A percentile compares a stretch with the other conserved stretches of the same genome.
Evolutionary conservation across 176 grass and related monocot species (phyloP).

Genomic region (Raddia distichophylla): DNA sequence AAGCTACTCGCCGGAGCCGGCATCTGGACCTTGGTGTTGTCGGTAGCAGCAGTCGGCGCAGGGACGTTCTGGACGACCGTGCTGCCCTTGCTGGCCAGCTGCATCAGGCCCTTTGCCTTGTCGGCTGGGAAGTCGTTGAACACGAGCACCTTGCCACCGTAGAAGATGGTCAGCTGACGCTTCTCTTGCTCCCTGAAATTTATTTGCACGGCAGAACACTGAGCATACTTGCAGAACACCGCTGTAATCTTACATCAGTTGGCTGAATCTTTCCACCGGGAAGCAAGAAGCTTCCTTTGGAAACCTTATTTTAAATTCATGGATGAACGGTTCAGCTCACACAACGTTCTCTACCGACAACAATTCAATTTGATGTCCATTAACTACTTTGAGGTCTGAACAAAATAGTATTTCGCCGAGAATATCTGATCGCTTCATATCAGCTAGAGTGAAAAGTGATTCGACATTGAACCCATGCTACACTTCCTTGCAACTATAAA

Average conservation of each 20-base stretch:
- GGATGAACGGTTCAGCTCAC: not conserved
- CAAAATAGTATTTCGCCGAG: not conserved
- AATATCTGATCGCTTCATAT: not conserved
- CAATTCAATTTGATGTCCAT: conserved; percentile 10
- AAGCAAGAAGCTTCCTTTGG: not conserved
- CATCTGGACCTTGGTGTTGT: conserved; percentile 31
- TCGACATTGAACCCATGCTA: conserved; percentile 7
- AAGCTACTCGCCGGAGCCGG: conserved; percentile 34
- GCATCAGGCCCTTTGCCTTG: conserved; percentile 92
- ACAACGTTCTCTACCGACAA: not conserved
- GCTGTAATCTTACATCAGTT: conserved; percentile 21
- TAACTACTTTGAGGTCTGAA: not conserved
- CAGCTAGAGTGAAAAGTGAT: not conserved
- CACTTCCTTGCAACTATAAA: not conserved
- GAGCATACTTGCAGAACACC: conserved; percentile 27
- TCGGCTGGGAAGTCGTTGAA: conserved; percentile 93
- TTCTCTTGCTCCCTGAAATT: conserved; percentile 66
- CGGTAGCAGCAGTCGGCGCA: conserved; percentile 1
- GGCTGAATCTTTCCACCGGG: not conserved
- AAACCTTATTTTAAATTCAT: not conserved
- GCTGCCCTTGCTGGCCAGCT: conserved; percentile 72
- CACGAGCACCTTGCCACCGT: conserved; percentile 85
- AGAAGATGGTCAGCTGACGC: conserved; percentile 88
- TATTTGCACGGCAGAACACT: conserved; percentile 17
- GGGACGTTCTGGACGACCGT: conserved; percentile 35